Percentiles rank a stretch among this genome's conserved stretches.
Evolutionary conservation across 2,329 filamentous ascomycete genomes (phyloP).

Genomic region (Tolypocladium ophioglossoides): DNA sequence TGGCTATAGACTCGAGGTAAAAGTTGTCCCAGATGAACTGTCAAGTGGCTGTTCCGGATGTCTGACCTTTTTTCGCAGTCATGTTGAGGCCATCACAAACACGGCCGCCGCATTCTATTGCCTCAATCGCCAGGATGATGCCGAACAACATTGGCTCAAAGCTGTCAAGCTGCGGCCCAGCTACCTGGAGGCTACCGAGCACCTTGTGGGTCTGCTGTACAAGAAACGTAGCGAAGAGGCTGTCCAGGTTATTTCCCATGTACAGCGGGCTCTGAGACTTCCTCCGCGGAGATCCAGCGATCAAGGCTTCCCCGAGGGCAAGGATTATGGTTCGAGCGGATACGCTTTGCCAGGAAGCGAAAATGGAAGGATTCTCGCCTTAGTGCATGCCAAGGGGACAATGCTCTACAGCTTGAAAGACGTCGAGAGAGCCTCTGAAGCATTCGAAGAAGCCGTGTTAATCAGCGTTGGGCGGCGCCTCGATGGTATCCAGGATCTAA

Average conservation of each 20-base stretch:
- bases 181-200: conserved; percentile 91
- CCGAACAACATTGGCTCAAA: conserved; percentile 73
- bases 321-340: conserved; percentile 37
- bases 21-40: conserved; percentile 18
- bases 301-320: conserved; percentile 9
- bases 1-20: conserved; percentile 44
- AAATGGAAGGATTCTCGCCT: conserved; percentile 84
- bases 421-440: conserved; percentile 66
- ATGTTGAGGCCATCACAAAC: conserved; percentile 91
- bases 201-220: conserved; percentile 81
- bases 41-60: conserved; percentile 17
- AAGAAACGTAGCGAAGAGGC: conserved; percentile 76
- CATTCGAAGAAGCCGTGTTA: conserved; percentile 90
- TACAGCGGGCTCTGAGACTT: conserved; percentile 56
- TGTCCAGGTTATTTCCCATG: conserved; percentile 73
- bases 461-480: conserved; percentile 69
- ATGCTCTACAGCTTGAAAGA: conserved; percentile 90
- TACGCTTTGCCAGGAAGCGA: conserved; percentile 78
- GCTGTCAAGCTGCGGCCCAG: conserved; percentile 76
- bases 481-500: conserved; percentile 65
- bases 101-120: conserved; percentile 82
- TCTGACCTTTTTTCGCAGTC: conserved; percentile 37
- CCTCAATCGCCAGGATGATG: conserved; percentile 71
- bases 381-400: conserved; percentile 96
- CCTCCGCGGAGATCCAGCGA: background rate